Evolutionary conservation across 2,329 filamentous ascomycete species (phyloP).

Genomic region (Penicillium sp.): DNA sequence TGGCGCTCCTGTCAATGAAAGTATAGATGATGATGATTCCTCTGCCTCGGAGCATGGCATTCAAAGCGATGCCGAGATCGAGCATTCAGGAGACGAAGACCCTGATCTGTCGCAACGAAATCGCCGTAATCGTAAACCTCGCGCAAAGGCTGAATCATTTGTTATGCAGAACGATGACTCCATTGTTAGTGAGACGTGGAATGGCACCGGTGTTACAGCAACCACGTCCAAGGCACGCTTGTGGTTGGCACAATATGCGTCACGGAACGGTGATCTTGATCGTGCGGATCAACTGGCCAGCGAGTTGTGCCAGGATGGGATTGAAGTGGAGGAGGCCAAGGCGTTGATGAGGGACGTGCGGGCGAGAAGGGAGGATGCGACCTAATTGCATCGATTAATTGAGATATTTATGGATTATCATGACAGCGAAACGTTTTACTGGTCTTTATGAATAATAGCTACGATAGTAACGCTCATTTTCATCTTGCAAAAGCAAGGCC

Average conservation of each 20-base stretch:
- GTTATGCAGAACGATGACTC: slow-evolving; percentile 36
- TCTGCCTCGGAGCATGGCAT: slow-evolving; percentile 35
- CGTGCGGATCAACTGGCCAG: slow-evolving; percentile 78
- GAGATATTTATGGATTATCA: not conserved
- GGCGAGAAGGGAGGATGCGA: slow-evolving; percentile 61
- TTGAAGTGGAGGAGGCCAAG: slow-evolving; percentile 96
- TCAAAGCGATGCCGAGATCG: slow-evolving; percentile 36
- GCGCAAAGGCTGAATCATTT: slow-evolving; percentile 29
- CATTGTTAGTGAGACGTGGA: slow-evolving; percentile 37
- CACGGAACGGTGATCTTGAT: slow-evolving; percentile 70
- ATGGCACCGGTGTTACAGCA: slow-evolving; percentile 78
- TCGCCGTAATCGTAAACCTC: slow-evolving; percentile 44
- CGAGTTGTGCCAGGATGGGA: slow-evolving; percentile 91
- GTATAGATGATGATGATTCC: slow-evolving; percentile 34
- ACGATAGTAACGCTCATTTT: not conserved
- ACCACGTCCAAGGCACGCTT: slow-evolving; percentile 89
- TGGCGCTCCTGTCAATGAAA: slow-evolving; percentile 50
- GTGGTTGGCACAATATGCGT: slow-evolving; percentile 85
- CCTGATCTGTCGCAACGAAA: slow-evolving; percentile 62
- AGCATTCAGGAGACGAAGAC: slow-evolving; percentile 32
- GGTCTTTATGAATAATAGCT: not conserved
- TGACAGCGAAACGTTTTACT: not conserved
- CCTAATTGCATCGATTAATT: slow-evolving; percentile 2
- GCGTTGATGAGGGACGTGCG: slow-evolving; percentile 83
- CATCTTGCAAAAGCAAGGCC: not conserved